Evolutionary conservation across 108 stramenopile species (phyloP).

Genomic region (Skeletonema potamos): DNA sequence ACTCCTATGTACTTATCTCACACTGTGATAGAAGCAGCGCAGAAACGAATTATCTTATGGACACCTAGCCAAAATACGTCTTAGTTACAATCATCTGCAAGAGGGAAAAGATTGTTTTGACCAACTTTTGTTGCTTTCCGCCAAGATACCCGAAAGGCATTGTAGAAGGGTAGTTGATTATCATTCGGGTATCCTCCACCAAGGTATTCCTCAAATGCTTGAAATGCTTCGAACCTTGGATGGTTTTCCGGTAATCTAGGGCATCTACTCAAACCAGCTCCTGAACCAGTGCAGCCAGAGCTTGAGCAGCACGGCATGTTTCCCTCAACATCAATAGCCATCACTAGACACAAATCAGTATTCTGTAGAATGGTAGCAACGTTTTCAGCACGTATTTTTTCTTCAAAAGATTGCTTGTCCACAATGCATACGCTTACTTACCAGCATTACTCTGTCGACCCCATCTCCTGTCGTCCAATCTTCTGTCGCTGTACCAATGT

Average conservation of each 20-base stretch:
- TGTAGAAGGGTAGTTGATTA: conserved; percentile 40
- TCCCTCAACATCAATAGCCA: conserved; percentile 28
- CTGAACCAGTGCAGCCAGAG: conserved; percentile 7
- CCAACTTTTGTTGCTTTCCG: conserved; percentile 37
- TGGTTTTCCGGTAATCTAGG: conserved; percentile 11
- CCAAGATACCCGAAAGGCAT: conserved; percentile 34
- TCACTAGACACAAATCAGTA: conserved; percentile 43
- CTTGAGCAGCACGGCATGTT: conserved; percentile 35
- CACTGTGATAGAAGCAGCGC: too few species aligned
- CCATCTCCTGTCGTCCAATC: conserved; percentile 41
- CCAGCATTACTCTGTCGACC: conserved; percentile 30
- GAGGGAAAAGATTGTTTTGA: conserved; percentile 23
- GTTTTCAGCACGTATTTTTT: too few species aligned
- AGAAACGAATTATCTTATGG: too few species aligned
- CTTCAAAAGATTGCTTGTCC: too few species aligned
- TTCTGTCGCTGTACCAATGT: conserved; percentile 7
- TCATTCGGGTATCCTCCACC: conserved; percentile 27
- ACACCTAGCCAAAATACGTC: too few species aligned
- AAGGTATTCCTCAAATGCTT: conserved; percentile 32
- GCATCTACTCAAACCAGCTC: conserved; percentile 7
- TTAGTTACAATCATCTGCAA: conserved; percentile 23
- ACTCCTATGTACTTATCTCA: too few species aligned
- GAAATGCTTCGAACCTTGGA: conserved; percentile 18
- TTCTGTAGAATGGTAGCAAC: too few species aligned
- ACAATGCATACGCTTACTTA: too few species aligned